Conservation (phyloP, 2,329 filamentous ascomycete species). For the Aspergillus quadricinctus region DNA sequence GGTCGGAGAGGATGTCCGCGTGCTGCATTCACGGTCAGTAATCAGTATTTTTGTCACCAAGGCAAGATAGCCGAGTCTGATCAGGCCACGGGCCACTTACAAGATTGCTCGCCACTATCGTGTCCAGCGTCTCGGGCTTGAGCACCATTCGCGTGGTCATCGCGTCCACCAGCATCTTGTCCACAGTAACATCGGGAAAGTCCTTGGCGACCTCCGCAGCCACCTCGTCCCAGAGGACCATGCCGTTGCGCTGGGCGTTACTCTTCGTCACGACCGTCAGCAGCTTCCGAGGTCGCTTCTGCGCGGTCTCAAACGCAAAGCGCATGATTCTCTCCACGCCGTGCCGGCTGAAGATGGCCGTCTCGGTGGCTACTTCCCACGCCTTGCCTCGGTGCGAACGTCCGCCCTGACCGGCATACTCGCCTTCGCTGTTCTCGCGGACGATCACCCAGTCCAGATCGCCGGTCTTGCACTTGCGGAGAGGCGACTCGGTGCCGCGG, state of each 20-base stretch:
- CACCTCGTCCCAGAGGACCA: constrained; percentile 66
- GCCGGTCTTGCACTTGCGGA: constrained; percentile 51
- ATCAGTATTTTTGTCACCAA: neutral
- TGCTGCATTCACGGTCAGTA: constrained; percentile 25
- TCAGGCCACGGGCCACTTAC: constrained; percentile 16
- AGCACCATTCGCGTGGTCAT: constrained; percentile 63
- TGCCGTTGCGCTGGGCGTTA: constrained; percentile 62
- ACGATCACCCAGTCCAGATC: constrained; percentile 65
- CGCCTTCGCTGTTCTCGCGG: constrained; percentile 63
- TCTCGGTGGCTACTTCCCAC: constrained; percentile 61
- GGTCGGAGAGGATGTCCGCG: constrained; percentile 66
- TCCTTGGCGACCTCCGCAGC: constrained; percentile 52
- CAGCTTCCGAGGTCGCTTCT: constrained; percentile 52
- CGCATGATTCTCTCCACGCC: constrained; percentile 57
- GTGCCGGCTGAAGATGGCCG: constrained; percentile 60
- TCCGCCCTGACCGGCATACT: constrained; percentile 63
- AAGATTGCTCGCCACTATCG: constrained; percentile 61
- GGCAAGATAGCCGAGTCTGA: neutral
- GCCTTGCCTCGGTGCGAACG: constrained; percentile 55
- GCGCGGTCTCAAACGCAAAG: constrained; percentile 60
- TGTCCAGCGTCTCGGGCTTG: constrained; percentile 57
- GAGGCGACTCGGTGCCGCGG: constrained; percentile 55
- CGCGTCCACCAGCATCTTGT: constrained; percentile 65
- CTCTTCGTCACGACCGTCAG: constrained; percentile 63
- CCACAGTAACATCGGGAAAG: constrained; percentile 57